Percentiles rank a stretch among this genome's conserved stretches.
Conservation (phyloP, 2,329 filamentous ascomycete species). For the Pyrenochaeta sp. region DNA sequence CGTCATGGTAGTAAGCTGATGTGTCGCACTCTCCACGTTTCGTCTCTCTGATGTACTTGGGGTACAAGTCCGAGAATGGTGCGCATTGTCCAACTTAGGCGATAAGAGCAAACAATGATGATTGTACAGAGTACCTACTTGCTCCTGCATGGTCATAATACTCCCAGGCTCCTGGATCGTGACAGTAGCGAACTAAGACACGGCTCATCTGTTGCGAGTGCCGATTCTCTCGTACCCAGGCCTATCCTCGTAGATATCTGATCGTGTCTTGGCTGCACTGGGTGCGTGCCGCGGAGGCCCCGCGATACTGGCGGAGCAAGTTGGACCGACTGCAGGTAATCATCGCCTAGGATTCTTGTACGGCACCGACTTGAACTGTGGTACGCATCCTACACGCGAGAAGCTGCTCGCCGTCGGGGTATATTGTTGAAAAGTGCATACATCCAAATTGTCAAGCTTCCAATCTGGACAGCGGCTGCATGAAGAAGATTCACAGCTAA, state of each 20-base stretch:
- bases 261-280: slow-evolving; percentile 7
- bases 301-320: slow-evolving; percentile 7
- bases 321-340: slow-evolving; percentile 24
- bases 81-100: slow-evolving; percentile 13
- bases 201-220: slow-evolving; percentile 1
- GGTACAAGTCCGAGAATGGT: slow-evolving; percentile 6
- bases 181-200: slow-evolving; percentile 3
- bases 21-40: slow-evolving; percentile 3
- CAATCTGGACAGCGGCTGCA: slow-evolving; percentile 16
- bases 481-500: slow-evolving; percentile 8
- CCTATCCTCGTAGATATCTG: slow-evolving; percentile 1
- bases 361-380: slow-evolving; percentile 2
- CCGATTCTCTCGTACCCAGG: not conserved
- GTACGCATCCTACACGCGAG: not conserved
- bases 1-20: slow-evolving; percentile 12
- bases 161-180: slow-evolving; percentile 5
- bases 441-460: slow-evolving; percentile 6
- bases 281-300: slow-evolving; percentile 11
- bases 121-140: slow-evolving; percentile 23
- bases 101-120: too few relatives aligned
- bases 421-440: slow-evolving; percentile 10
- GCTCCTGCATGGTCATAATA: slow-evolving; percentile 13
- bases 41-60: slow-evolving; percentile 1
- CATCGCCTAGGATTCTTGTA: slow-evolving; percentile 11
- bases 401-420: slow-evolving; percentile 3